A percentile compares a stretch with the other conserved stretches of the same genome.
Evolutionary conservation across 2,329 filamentous ascomycete genomes (phyloP).

Genomic region (Fusarium pseudoanthophilum): DNA sequence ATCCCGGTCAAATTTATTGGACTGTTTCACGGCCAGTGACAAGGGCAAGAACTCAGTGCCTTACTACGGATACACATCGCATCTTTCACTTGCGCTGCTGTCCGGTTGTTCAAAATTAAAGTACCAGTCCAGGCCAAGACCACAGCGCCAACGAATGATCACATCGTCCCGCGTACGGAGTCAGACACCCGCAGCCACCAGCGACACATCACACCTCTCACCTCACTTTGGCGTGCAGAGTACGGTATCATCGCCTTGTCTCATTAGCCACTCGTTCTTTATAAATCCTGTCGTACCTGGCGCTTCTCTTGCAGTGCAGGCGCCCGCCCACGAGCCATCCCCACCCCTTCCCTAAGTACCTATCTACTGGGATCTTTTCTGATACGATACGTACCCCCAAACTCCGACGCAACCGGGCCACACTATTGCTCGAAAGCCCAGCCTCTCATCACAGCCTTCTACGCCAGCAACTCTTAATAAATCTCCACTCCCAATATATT

Average conservation of each 20-base stretch:
- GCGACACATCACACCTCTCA: conserved; percentile 21
- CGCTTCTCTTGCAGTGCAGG: conserved; percentile 26
- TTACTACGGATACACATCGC: not conserved
- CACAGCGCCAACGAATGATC: conserved; percentile 22
- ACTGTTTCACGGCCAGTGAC: conserved; percentile 36
- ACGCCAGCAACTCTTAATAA: conserved; percentile 32
- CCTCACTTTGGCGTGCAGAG: conserved; percentile 20
- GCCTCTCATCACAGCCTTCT: conserved; percentile 39
- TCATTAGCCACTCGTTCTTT: conserved; percentile 27
- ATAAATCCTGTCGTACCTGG: conserved; percentile 20
- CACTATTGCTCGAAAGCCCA: conserved; percentile 36
- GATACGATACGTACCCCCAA: conserved; percentile 36
- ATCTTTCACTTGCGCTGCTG: conserved; percentile 28
- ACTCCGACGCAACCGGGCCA: conserved; percentile 44
- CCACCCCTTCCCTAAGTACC: conserved; percentile 26
- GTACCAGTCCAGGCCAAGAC: conserved; percentile 20
- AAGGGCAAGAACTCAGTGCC: conserved; percentile 41
- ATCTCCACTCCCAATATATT: conserved; percentile 47
- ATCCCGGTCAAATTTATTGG: conserved; percentile 23
- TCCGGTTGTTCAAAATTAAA: conserved; percentile 24
- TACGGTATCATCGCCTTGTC: conserved; percentile 16
- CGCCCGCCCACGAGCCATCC: conserved; percentile 27
- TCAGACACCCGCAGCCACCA: conserved; percentile 15
- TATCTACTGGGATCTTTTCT: conserved; percentile 24
- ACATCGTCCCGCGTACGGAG: conserved; percentile 25